A percentile compares a stretch with the other conserved stretches of the same genome.
phyloP scores from a whole-genome alignment of 257 asterid species.

The Solanum etuberosum region DNA sequence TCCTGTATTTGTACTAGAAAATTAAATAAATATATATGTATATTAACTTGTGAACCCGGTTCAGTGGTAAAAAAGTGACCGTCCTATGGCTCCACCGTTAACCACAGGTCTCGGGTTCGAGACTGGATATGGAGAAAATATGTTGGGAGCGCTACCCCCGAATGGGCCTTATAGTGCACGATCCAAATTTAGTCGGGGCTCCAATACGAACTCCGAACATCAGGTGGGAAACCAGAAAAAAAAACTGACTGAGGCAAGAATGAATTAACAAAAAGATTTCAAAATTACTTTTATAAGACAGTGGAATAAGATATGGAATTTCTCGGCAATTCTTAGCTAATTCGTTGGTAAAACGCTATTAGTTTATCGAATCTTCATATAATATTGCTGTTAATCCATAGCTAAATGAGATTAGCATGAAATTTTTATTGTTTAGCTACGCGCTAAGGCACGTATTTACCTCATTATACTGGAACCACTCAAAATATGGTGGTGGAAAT shows the following conservation, averaged over 20 bases:
- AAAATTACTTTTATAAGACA: neutral
- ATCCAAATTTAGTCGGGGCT: too few species aligned
- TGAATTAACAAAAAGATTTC: neutral
- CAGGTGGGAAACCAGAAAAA: too few species aligned
- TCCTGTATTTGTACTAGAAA: too few species aligned
- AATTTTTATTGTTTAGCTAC: neutral
- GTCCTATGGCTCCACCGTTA: neutral
- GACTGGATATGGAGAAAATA: neutral
- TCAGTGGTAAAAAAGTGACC: too few species aligned
- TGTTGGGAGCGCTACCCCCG: too few species aligned
- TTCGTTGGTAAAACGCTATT: neutral
- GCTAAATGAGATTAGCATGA: neutral
- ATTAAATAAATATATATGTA: too few species aligned
- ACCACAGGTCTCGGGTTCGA: neutral
- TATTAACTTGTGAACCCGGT: too few species aligned
- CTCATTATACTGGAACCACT: slow-evolving; percentile 60
- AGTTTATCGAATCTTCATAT: too few species aligned
- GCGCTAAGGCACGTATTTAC: neutral
- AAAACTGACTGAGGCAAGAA: too few species aligned
- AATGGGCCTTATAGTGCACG: too few species aligned
- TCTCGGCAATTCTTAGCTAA: neutral
- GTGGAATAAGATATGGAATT: neutral
- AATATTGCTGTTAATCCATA: too few species aligned
- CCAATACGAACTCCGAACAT: too few species aligned
- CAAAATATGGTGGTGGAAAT: slow-evolving; percentile 60